A percentile compares a stretch with the other conserved stretches of the same genome.
Conservation (phyloP, 2,329 filamentous ascomycete genomes). For the Colletotrichum shisoi region DNA sequence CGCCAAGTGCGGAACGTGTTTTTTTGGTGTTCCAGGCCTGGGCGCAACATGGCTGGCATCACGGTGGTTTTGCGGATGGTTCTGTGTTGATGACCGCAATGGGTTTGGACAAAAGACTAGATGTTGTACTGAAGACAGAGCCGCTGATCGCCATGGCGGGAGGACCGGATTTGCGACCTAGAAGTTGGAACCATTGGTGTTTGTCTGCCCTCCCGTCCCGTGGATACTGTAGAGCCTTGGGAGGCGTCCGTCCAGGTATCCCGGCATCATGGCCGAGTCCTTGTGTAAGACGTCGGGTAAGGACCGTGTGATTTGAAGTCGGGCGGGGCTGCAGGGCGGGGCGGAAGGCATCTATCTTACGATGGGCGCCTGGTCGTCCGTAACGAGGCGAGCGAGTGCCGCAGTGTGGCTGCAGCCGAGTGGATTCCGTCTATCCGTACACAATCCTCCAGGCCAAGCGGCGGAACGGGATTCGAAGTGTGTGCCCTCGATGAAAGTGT, state of each 20-base stretch:
- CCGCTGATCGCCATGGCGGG: conserved; percentile 18
- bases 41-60: not conserved
- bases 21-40: not conserved
- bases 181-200: no score
- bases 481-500: not conserved
- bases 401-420: not conserved
- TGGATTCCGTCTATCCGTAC: conserved; percentile 4
- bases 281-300: not conserved
- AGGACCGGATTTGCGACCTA: not conserved
- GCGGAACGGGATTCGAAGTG: conserved; percentile 15
- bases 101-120: conserved; percentile 22
- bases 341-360: not conserved
- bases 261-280: not conserved
- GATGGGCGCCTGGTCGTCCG: not conserved
- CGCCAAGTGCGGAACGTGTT: conserved; percentile 10
- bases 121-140: conserved; percentile 11
- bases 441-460: conserved; percentile 16
- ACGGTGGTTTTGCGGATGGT: not conserved
- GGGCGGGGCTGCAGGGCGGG: not conserved
- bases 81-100: conserved; percentile 2
- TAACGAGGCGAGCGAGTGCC: not conserved
- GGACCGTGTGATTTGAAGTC: not conserved
- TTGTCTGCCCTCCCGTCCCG: no score
- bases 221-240: no score
- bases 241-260: no score